Percentiles rank a stretch among this genome's conserved stretches.
Evolutionary conservation across 768 basidiomycete genomes (phyloP).

Genomic region (Austroboletus festivus): DNA sequence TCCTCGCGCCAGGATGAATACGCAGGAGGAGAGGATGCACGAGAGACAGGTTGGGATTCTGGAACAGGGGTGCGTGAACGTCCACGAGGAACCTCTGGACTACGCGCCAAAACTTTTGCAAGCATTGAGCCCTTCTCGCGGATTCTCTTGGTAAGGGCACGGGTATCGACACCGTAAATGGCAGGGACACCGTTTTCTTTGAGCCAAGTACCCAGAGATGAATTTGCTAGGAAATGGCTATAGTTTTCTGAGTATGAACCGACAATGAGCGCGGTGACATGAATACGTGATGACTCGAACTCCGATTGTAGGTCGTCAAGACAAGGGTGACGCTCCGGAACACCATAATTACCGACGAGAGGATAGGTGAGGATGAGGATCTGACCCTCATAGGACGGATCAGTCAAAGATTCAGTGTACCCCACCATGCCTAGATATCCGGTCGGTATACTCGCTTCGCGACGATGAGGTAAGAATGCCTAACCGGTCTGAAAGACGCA

Average conservation of each 20-base stretch:
- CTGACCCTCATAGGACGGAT: constrained; percentile 97
- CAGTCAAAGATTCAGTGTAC: constrained; percentile 96
- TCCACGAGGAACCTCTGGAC: constrained; percentile 42
- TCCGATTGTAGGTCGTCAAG: constrained; percentile 61
- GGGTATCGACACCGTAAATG: constrained; percentile 93
- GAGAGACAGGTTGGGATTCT: constrained; percentile 41
- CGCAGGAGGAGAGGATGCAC: constrained; percentile 52
- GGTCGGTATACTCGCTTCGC: constrained; percentile 15
- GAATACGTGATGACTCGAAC: constrained; percentile 95
- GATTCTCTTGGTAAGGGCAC: constrained; percentile 94
- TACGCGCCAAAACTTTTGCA: constrained; percentile 74
- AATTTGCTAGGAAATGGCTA: constrained; percentile 89
- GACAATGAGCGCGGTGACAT: constrained; percentile 87
- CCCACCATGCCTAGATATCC: constrained; percentile 87
- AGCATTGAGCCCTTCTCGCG: constrained; percentile 93
- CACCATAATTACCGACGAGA: constrained; percentile 95
- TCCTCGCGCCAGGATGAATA: constrained; percentile 74
- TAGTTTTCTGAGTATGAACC: constrained; percentile 93
- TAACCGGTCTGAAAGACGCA: constrained; percentile 99
- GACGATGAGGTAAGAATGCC: constrained; percentile 26
- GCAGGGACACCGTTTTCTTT: constrained; percentile 94
- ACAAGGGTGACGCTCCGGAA: constrained; percentile 61
- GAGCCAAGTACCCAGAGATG: constrained; percentile 88
- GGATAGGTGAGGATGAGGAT: constrained; percentile 98
- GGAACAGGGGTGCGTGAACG: constrained; percentile 34